These are phyloP conservation scores for Capsicum rhomboideum DNA, from an alignment of 257 asterid genomes.

Conservation along the genomic window DNA sequence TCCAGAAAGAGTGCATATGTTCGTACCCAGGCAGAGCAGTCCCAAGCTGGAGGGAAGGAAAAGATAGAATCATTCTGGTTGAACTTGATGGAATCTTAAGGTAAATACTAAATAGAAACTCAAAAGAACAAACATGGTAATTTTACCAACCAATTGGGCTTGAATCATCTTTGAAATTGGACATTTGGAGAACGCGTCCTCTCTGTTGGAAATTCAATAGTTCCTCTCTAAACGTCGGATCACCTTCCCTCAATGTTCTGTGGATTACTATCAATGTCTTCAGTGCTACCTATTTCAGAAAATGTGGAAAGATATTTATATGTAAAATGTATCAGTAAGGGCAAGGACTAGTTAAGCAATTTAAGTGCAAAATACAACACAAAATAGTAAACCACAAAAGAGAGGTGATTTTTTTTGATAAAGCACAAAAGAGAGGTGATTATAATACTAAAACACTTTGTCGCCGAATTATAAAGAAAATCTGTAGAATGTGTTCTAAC, in stretches of 20 bases:
- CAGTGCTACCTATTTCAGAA: slow-evolving; percentile 60
- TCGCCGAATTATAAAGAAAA: not conserved
- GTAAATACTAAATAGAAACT: not conserved
- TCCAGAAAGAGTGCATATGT: slow-evolving; percentile 82
- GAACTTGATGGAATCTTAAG: not conserved
- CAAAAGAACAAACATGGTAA: not conserved
- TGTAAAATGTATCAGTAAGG: not conserved
- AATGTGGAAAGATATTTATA: not conserved
- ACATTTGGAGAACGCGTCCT: slow-evolving; percentile 77
- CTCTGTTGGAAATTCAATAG: slow-evolving; percentile 73
- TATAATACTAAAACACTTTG: not conserved
- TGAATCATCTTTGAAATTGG: slow-evolving; percentile 92
- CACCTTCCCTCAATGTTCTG: slow-evolving; percentile 86
- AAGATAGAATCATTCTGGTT: not conserved
- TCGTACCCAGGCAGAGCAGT: slow-evolving; percentile 94
- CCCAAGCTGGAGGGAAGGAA: slow-evolving; percentile 63
- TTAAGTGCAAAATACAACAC: not conserved
- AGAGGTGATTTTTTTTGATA: too few species aligned
- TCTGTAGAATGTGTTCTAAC: not conserved
- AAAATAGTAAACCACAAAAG: not conserved
- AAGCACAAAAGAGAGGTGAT: not conserved
- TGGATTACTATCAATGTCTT: slow-evolving; percentile 81
- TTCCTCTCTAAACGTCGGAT: slow-evolving; percentile 84
- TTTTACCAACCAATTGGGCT: slow-evolving; percentile 60
- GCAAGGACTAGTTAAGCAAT: not conserved